Evolutionary conservation across 768 basidiomycete genomes (phyloP), one percentile per base, ranked within the genome.

Genomic region (Leccinum longicurvipes): DNA sequence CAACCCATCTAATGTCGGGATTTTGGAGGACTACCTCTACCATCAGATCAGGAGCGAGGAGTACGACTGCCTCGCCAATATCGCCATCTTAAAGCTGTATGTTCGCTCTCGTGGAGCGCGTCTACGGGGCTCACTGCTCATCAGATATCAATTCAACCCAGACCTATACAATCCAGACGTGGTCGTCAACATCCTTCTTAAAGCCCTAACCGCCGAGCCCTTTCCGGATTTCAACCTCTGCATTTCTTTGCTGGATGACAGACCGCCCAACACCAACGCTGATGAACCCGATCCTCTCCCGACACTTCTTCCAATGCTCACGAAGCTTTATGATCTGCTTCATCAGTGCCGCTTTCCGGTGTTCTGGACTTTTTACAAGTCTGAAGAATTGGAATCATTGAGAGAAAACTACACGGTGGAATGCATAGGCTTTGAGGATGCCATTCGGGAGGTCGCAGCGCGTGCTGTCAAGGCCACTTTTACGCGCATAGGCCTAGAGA

Each of bases 1-100:
- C 74, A 98, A 98, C 75, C 96, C 96, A 42, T 86, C 87, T 51
- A 98, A 98, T 71, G 85, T 96, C 56, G 79, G 84, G 34, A 90
- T 94, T 62, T 85, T 98, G 56, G 96, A 98, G 74, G 96, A 98
- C 70, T 98, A 98, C 75, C 85, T 98, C 57, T 92, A 91, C 72
- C 87, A 92, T 70, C 96, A 99, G 74, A 92, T 93, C 60, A 82
- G 89, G 62, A 88, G 84, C 65, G 86, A 89, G 62, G 89, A 93
- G 69, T 98, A 98, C 64, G 96, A 99, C 72, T 87, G 91, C 64
- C 82, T 98, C 41, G 93, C 96, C 28, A 98, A 98, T 74, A 79
- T 98, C 39, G 95, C 95, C 48, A 93, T 97, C 60, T 72, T 98
- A 47, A 98, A 98, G 75, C 76, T 98, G 91, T 94, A 62, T 34